Conservation (phyloP, 306 rosid species). For the Quercus agrifolia region DNA sequence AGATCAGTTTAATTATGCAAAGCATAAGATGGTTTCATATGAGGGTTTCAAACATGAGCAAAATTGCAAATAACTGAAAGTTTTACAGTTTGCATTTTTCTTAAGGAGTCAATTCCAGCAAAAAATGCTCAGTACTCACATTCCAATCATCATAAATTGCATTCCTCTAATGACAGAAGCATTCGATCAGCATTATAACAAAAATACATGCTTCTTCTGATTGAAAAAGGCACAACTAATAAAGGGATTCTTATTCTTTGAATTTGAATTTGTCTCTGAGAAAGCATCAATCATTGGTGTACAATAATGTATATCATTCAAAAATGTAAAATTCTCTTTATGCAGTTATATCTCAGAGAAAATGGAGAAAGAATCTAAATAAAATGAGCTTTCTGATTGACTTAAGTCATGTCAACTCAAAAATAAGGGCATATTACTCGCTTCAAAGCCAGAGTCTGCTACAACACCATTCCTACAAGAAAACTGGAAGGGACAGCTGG, state of each 20-base stretch:
- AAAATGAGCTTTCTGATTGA: background rate
- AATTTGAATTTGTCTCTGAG: background rate
- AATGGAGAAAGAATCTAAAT: slow-evolving; percentile 5
- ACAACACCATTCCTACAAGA: slow-evolving; percentile 9
- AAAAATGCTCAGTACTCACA: background rate
- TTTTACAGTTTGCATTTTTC: background rate
- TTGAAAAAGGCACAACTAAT: background rate
- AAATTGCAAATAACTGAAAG: background rate
- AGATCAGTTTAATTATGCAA: background rate
- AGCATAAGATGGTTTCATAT: background rate
- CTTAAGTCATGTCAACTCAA: background rate
- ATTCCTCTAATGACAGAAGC: background rate
- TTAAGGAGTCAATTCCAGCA: background rate
- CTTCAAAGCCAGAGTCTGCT: slow-evolving; percentile 1
- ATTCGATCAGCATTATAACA: background rate
- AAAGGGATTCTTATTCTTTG: slow-evolving; percentile 1
- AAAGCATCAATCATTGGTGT: slow-evolving; percentile 3
- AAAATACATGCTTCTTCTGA: background rate
- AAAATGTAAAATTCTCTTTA: slow-evolving; percentile 7
- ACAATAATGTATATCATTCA: background rate
- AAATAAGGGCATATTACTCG: slow-evolving; percentile 10
- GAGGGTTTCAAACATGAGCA: background rate
- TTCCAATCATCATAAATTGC: background rate
- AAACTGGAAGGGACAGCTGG: slow-evolving; percentile 21
- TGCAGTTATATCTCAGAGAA: background rate